Percentiles rank a stretch among this genome's conserved stretches.
Evolutionary conservation across 352 stramenopile species (phyloP).

Genomic region (Phytophthora citricola): DNA sequence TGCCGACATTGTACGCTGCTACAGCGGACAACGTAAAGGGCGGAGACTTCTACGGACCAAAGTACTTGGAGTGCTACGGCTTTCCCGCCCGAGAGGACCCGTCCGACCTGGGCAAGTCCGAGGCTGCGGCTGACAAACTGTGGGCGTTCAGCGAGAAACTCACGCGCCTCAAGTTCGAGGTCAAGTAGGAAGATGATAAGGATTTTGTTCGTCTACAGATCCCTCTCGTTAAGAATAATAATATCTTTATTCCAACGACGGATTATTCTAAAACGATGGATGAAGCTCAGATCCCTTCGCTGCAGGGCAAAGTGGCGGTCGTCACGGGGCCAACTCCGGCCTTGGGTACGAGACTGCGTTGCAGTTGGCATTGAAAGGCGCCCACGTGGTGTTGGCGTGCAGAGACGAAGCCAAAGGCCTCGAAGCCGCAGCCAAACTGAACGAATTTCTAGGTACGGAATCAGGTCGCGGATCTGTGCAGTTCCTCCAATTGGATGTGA

Average conservation of each 20-base stretch:
- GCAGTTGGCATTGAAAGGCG: slow-evolving; percentile 35
- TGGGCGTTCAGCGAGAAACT: slow-evolving; percentile 56
- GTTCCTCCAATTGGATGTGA: slow-evolving; percentile 57
- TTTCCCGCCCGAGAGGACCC: slow-evolving; percentile 43
- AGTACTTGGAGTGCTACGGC: slow-evolving; percentile 29
- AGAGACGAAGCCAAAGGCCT: slow-evolving; percentile 25
- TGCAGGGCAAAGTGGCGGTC: slow-evolving; percentile 39
- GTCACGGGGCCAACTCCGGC: slow-evolving; percentile 45
- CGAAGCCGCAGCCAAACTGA: slow-evolving; percentile 32
- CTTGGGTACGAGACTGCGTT: slow-evolving; percentile 42
- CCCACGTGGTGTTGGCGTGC: slow-evolving; percentile 45
- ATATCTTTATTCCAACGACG: no score
- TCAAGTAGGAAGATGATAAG: slow-evolving; percentile 17
- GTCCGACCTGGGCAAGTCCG: slow-evolving; percentile 30
- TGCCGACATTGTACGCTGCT: slow-evolving; percentile 54
- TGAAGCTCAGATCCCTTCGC: slow-evolving; percentile 24
- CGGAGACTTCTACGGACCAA: slow-evolving; percentile 50
- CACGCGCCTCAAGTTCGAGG: slow-evolving; percentile 33
- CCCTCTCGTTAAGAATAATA: no score
- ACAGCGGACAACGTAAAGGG: slow-evolving; percentile 27
- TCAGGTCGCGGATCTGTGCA: slow-evolving; percentile 31
- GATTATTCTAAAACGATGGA: no score
- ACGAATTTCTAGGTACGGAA: slow-evolving; percentile 8
- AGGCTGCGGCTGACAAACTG: slow-evolving; percentile 26
- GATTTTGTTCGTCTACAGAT: neutral